phyloP scores from a whole-genome alignment of 306 rosid species.

The peach (Prunus persica) region DNA sequence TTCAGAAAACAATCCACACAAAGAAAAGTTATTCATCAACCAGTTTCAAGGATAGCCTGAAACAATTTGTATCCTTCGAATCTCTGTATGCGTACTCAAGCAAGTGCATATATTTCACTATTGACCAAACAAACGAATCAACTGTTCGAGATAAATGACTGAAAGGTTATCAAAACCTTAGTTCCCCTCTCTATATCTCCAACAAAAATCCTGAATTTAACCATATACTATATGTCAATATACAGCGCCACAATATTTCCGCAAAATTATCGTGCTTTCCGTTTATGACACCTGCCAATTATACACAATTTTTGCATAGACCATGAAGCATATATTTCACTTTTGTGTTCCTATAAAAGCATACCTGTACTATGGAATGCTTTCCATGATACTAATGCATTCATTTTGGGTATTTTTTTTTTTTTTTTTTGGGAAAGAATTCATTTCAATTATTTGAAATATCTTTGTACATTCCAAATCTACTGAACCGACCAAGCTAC shows the following conservation, averaged over 20 bases:
- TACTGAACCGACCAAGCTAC: not conserved
- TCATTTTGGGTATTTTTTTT: not conserved
- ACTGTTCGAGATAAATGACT: not conserved
- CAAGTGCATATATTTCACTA: not conserved
- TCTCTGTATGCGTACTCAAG: not conserved
- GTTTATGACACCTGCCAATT: not conserved
- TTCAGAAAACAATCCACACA: not conserved
- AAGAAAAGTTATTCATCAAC: not conserved
- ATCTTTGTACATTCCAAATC: not conserved
- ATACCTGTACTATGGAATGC: not conserved
- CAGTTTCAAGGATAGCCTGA: not conserved
- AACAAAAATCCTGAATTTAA: not conserved
- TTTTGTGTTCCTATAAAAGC: not conserved
- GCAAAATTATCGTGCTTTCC: not conserved
- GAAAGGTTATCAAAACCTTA: not conserved
- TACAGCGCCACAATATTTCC: not conserved
- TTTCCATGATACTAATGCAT: not conserved
- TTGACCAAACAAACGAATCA: not conserved
- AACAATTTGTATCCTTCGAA: not conserved
- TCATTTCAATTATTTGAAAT: not conserved
- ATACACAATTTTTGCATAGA: not conserved
- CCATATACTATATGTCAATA: slow-evolving; percentile 1
- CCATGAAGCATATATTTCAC: not conserved
- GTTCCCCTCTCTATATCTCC: not conserved
- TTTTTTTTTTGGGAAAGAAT: not conserved